These are phyloP conservation scores for Moesziomyces aphidis DNA, from an alignment of 1,284 basidiomycete genomes.

Conservation along the genomic window DNA sequence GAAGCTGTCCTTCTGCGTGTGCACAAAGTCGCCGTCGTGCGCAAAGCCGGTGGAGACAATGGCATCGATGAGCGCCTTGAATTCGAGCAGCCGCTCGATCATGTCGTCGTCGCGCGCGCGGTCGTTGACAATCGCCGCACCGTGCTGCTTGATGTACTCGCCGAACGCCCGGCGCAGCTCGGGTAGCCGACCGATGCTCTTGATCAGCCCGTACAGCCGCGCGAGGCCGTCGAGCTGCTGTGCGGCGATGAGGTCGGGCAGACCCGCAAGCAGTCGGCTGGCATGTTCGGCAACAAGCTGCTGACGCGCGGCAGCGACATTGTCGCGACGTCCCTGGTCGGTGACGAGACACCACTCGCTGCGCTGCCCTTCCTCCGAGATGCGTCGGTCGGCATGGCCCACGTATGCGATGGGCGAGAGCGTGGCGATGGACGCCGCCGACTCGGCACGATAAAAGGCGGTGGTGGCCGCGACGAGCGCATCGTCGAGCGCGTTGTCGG, in stretches of 20 bases:
- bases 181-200: slow-evolving; percentile 37
- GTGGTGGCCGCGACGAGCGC: slow-evolving; percentile 34
- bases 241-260: slow-evolving; percentile 48
- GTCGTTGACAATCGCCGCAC: slow-evolving; percentile 55
- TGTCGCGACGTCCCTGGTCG: slow-evolving; percentile 19
- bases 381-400: slow-evolving; percentile 38
- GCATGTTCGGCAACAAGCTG: slow-evolving; percentile 48
- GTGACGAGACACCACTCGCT: slow-evolving; percentile 45
- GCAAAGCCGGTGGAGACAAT: slow-evolving; percentile 45
- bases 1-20: slow-evolving; percentile 77
- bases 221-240: slow-evolving; percentile 29
- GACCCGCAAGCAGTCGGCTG: slow-evolving; percentile 32
- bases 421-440: slow-evolving; percentile 13
- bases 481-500: slow-evolving; percentile 39
- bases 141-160: slow-evolving; percentile 47
- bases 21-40: slow-evolving; percentile 61
- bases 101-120: slow-evolving; percentile 57
- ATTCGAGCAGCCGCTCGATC: slow-evolving; percentile 58
- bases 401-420: slow-evolving; percentile 40
- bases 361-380: slow-evolving; percentile 45
- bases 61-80: slow-evolving; percentile 51
- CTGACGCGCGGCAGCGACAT: slow-evolving; percentile 29
- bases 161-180: slow-evolving; percentile 47
- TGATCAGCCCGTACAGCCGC: slow-evolving; percentile 40
- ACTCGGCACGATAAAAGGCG: slow-evolving; percentile 48